Evolutionary conservation across 371 early-diverging fungal species (phyloP).

Genomic region (Nosema muscidifuracis): DNA sequence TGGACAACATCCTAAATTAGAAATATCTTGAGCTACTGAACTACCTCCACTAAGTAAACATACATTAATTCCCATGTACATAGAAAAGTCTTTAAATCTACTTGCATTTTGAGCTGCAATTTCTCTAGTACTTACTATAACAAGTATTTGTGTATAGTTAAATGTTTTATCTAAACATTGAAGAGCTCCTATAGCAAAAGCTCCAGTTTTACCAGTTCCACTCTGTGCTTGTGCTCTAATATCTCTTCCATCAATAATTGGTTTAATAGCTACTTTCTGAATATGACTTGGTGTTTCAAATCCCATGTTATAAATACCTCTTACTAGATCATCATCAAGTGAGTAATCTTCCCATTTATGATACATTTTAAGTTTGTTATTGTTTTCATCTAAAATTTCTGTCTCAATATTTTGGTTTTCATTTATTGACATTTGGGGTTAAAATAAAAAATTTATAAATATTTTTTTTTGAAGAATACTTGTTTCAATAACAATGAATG

Average conservation of each 20-base stretch:
- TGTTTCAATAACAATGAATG: too few species aligned
- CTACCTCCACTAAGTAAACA: slow-evolving; percentile 95
- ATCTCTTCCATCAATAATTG: slow-evolving; percentile 84
- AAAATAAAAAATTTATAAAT: not conserved
- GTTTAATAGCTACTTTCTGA: slow-evolving; percentile 94
- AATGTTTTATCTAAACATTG: slow-evolving; percentile 77
- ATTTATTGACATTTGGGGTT: slow-evolving; percentile 28
- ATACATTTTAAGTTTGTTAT: slow-evolving; percentile 3
- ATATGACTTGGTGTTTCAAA: slow-evolving; percentile 94
- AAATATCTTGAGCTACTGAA: slow-evolving; percentile 76
- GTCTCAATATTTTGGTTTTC: too few species aligned
- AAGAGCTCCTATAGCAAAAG: slow-evolving; percentile 89
- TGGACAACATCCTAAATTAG: slow-evolving; percentile 68
- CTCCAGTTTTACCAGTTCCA: slow-evolving; percentile 99
- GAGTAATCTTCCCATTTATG: slow-evolving; percentile 90
- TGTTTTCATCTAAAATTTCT: slow-evolving; percentile 23
- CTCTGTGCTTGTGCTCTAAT: slow-evolving; percentile 63
- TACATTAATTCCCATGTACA: slow-evolving; percentile 82
- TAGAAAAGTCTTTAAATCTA: slow-evolving; percentile 78
- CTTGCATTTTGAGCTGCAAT: slow-evolving; percentile 88
- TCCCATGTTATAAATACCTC: slow-evolving; percentile 94
- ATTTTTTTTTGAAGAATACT: not conserved
- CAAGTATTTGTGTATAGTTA: slow-evolving; percentile 83
- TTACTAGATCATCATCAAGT: slow-evolving; percentile 82
- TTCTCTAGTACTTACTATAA: slow-evolving; percentile 95